A percentile compares a stretch with the other conserved stretches of the same genome.
Conservation (phyloP, 495 filamentous ascomycete genomes). For the Aspergillus baeticus region DNA sequence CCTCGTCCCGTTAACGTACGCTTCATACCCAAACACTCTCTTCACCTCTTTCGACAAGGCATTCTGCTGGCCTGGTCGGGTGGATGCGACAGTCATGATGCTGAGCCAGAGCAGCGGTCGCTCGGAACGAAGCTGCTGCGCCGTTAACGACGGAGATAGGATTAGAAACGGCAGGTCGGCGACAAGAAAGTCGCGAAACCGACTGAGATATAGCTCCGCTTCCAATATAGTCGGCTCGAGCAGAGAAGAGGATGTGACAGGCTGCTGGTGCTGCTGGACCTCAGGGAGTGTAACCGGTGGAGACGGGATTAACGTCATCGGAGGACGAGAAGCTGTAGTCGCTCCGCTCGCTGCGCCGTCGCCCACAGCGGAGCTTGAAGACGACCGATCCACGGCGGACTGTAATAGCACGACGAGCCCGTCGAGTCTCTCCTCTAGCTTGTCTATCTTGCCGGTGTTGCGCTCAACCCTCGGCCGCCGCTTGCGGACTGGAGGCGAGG, state of each 20-base stretch:
- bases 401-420: background rate
- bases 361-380: background rate
- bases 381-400: background rate
- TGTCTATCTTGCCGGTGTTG: background rate
- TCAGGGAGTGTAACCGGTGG: too few relatives aligned
- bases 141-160: background rate
- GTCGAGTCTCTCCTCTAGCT: constrained; percentile 10
- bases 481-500: constrained; percentile 6
- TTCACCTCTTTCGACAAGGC: background rate
- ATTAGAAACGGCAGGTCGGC: background rate
- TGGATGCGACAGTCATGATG: constrained; percentile 8
- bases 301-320: too few relatives aligned
- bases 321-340: too few relatives aligned
- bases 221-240: background rate
- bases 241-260: background rate
- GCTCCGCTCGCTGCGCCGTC: too few relatives aligned
- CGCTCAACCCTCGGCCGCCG: background rate
- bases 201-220: background rate
- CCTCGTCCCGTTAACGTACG: background rate
- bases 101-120: constrained; percentile 9
- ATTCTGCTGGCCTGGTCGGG: background rate
- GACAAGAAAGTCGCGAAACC: background rate
- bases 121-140: constrained; percentile 2
- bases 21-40: background rate
- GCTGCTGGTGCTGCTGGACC: too few relatives aligned